Conservation (phyloP, 2,329 filamentous ascomycete genomes). For the Diatrype stigma region DNA sequence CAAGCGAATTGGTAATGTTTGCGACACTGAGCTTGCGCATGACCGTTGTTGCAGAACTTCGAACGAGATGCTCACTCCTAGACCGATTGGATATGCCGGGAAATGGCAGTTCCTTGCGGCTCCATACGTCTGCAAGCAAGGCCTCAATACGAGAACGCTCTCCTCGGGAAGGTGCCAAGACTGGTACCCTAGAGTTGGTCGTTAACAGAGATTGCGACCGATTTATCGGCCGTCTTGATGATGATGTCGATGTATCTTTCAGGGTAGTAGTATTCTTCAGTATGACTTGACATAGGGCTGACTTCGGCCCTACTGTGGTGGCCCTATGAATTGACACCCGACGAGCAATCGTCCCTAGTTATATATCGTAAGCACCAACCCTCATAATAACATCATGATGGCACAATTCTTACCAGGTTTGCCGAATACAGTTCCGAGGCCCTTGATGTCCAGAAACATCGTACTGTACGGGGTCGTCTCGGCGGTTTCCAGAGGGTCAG, state of each 20-base stretch:
- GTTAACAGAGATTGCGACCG: slow-evolving; percentile 77
- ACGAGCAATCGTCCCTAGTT: slow-evolving; percentile 55
- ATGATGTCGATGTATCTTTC: slow-evolving; percentile 47
- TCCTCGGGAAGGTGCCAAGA: slow-evolving; percentile 68
- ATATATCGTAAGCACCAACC: not conserved
- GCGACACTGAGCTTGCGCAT: slow-evolving; percentile 85
- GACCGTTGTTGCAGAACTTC: slow-evolving; percentile 76
- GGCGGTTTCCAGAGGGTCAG: slow-evolving; percentile 43
- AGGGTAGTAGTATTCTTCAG: slow-evolving; percentile 78
- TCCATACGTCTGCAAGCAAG: slow-evolving; percentile 76
- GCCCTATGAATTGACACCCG: slow-evolving; percentile 76
- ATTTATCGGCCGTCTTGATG: slow-evolving; percentile 54
- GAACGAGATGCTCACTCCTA: slow-evolving; percentile 66
- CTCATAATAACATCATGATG: slow-evolving; percentile 4
- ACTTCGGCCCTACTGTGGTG: slow-evolving; percentile 66
- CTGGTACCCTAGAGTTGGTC: slow-evolving; percentile 60
- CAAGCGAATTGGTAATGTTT: slow-evolving; percentile 73
- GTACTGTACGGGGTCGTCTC: slow-evolving; percentile 54
- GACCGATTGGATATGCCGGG: slow-evolving; percentile 70
- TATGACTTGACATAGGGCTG: slow-evolving; percentile 69
- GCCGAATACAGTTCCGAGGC: slow-evolving; percentile 71
- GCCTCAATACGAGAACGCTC: slow-evolving; percentile 76
- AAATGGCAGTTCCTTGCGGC: slow-evolving; percentile 72
- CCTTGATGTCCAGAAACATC: slow-evolving; percentile 66
- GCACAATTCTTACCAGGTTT: slow-evolving; percentile 52